phyloP scores from a whole-genome alignment of 768 basidiomycete species.

The Hericium alpestre region DNA sequence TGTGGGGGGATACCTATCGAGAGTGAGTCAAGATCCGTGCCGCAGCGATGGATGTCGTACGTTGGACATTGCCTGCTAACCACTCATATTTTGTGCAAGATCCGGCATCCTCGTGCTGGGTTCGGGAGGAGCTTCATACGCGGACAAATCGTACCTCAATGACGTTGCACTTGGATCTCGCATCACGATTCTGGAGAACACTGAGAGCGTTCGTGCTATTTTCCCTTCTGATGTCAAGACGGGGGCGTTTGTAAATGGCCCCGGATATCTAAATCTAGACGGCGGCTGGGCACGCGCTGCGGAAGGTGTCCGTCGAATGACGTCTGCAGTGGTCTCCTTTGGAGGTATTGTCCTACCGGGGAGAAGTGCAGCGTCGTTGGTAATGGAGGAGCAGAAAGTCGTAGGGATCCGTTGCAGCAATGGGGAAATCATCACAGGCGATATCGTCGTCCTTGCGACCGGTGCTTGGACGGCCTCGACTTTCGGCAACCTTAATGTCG shows the following conservation, averaged over 20 bases:
- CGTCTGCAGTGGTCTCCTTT: conserved; percentile 42
- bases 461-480: conserved; percentile 82
- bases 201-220: conserved; percentile 30
- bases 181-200: conserved; percentile 29
- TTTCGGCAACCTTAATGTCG: conserved; percentile 50
- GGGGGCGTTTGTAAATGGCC: conserved; percentile 25
- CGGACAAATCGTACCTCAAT: conserved; percentile 48
- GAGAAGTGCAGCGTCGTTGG: conserved; percentile 43
- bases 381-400: conserved; percentile 31
- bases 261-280: conserved; percentile 64
- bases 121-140: conserved; percentile 30
- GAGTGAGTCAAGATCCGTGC: conserved; percentile 38
- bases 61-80: neutral
- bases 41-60: neutral
- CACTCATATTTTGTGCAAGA: conserved; percentile 25
- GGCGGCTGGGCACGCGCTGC: conserved; percentile 82
- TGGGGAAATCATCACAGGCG: conserved; percentile 44
- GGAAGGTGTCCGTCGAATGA: conserved; percentile 48
- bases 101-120: conserved; percentile 61
- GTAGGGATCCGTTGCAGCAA: conserved; percentile 54
- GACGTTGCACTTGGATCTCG: conserved; percentile 48
- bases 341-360: conserved; percentile 53
- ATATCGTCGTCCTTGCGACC: conserved; percentile 57
- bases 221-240: conserved; percentile 36
- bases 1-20: conserved; percentile 70